Percentiles rank a stretch among this genome's conserved stretches.
These are phyloP conservation scores for Pseudocercospora musae DNA, from an alignment of 2,329 filamentous ascomycete genomes.

Conservation along the genomic window DNA sequence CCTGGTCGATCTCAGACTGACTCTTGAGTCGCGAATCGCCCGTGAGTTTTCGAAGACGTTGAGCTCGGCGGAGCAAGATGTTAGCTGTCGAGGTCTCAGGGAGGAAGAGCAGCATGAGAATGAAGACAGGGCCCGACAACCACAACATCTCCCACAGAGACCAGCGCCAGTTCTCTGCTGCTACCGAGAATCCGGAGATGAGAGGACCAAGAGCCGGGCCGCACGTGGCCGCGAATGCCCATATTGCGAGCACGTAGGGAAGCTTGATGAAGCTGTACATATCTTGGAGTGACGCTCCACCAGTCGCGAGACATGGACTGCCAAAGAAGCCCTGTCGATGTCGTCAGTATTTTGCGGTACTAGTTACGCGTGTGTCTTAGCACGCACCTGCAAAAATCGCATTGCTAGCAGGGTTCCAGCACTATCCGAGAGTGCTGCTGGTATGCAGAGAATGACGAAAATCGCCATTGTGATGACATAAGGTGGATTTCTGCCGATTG, in stretches of 20 bases:
- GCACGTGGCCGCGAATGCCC: slow-evolving; percentile 45
- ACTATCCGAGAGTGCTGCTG: slow-evolving; percentile 60
- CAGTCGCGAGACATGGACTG: slow-evolving; percentile 62
- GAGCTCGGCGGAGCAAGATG: slow-evolving; percentile 60
- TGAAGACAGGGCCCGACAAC: slow-evolving; percentile 56
- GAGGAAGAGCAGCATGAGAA: slow-evolving; percentile 56
- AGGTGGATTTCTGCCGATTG: slow-evolving; percentile 63
- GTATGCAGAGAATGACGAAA: slow-evolving; percentile 66
- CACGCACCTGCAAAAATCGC: slow-evolving; percentile 49
- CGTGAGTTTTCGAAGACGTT: slow-evolving; percentile 59
- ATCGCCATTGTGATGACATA: slow-evolving; percentile 66
- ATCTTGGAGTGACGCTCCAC: slow-evolving; percentile 56
- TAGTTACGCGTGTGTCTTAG: background rate
- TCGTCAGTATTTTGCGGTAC: background rate
- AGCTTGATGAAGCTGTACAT: slow-evolving; percentile 45
- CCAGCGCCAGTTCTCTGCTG: slow-evolving; percentile 60
- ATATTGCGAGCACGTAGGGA: slow-evolving; percentile 44
- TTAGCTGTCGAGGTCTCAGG: slow-evolving; percentile 61
- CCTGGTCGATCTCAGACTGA: slow-evolving; percentile 63
- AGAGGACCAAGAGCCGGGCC: slow-evolving; percentile 59
- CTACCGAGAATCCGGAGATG: slow-evolving; percentile 59
- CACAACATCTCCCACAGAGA: slow-evolving; percentile 62
- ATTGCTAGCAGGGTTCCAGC: slow-evolving; percentile 57
- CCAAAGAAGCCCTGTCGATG: slow-evolving; percentile 60
- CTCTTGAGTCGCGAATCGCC: slow-evolving; percentile 56